A percentile compares a stretch with the other conserved stretches of the same genome.
phyloP scores from a whole-genome alignment of 352 stramenopile species.

The Pseudoperonospora humuli region DNA sequence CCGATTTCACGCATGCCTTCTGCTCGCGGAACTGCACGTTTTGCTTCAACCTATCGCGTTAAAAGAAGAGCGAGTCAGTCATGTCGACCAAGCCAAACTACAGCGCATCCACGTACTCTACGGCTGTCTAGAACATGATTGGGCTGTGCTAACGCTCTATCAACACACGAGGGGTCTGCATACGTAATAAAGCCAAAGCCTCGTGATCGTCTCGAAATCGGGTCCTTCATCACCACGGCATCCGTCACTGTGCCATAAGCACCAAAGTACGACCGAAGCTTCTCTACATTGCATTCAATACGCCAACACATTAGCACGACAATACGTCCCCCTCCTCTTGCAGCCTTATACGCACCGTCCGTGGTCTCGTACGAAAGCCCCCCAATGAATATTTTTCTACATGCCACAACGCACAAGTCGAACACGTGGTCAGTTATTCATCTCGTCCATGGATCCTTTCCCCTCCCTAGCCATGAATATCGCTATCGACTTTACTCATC shows the following conservation, averaged over 20 bases:
- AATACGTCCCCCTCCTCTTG: background rate
- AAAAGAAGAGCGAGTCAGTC: conserved; percentile 14
- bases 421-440: conserved; percentile 5
- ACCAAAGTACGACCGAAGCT: conserved; percentile 86
- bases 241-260: conserved; percentile 86
- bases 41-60: conserved; percentile 78
- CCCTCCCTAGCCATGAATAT: background rate
- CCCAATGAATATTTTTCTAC: conserved; percentile 88
- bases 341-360: conserved; percentile 42
- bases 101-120: conserved; percentile 37
- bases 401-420: conserved; percentile 14
- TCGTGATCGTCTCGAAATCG: conserved; percentile 84
- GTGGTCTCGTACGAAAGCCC: conserved; percentile 87
- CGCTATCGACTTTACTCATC: background rate
- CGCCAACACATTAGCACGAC: background rate
- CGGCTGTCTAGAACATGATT: conserved; percentile 89
- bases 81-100: background rate
- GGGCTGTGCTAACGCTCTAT: conserved; percentile 81
- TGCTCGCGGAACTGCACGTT: conserved; percentile 84
- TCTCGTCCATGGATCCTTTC: background rate
- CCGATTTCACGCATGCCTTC: conserved; percentile 72
- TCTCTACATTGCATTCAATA: conserved; percentile 42
- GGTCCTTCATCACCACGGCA: conserved; percentile 91
- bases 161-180: conserved; percentile 78
- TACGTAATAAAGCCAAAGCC: conserved; percentile 94